Base-by-base conservation (phyloP, 108 stramenopile species). In the Bacterosira constricta region DNA sequence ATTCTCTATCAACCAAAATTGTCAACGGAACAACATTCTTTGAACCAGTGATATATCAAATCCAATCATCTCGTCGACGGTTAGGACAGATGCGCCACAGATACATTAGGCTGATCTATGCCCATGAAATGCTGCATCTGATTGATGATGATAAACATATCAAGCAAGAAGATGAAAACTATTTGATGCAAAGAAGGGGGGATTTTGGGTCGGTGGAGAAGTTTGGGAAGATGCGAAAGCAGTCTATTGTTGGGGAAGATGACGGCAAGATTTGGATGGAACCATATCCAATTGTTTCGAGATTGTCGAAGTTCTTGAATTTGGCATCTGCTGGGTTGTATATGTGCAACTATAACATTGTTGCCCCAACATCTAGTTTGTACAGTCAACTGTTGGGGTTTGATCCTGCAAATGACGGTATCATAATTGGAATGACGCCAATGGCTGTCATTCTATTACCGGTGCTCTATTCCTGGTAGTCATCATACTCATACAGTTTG, bases 341-440 rank as follows among this genome's bases (percentile, higher is more conserved):
- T 85, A 94, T 96, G 94, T 84, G 87, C 57, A 98, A 98, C 78
- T 98, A 96, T 70, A 94, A 96, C 78, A 90, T 97, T 69, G 92
- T 92, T 7, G 92, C 93, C 23, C 97, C 97, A 10, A 95, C 94
- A 4, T 84, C 83, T 31, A 89, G 86, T 18, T 57, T 84, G 53
- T 97, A 97, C 81, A 87, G 93, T 3, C 69, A 77, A 11, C 80
- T 77, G 34, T 69, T 97, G 42, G 96, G 97, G 4, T 85, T 83
- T 11, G 46, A 78, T 56, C 80, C 89, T 20, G 82, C 93, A 8
- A 58, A 85, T 47, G 88, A 91, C 1, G 92, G 92, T 1, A 54
- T 96, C 12, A 91, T 97, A 36, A 95, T 97, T 69, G 97, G 96
- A 15, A 94, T 93, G 88, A 96, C 95, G 42, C 89, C 96, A 4